A percentile compares a stretch with the other conserved stretches of the same genome.
Evolutionary conservation across 2,329 filamentous ascomycete genomes (phyloP).

Genomic region (Neonectria faginata): DNA sequence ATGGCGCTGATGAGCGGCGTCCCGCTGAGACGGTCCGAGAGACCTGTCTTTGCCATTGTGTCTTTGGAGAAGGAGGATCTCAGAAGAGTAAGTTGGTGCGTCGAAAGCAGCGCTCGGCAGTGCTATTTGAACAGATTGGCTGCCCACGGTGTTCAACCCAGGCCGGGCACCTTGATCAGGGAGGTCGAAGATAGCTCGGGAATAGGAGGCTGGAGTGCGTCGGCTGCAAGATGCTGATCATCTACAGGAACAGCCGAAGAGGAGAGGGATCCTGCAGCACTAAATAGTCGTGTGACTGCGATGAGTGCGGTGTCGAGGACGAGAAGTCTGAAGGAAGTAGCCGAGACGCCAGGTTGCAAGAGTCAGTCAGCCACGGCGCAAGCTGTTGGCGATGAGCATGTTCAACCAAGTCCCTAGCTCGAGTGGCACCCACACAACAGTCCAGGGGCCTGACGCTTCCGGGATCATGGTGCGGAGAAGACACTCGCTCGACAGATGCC

Average conservation of each 20-base stretch:
- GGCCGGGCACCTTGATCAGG: background rate
- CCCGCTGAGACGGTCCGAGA: conserved; percentile 38
- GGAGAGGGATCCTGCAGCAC: conserved; percentile 18
- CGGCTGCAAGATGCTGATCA: conserved; percentile 15
- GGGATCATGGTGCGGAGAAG: conserved; percentile 14
- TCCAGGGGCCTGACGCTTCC: conserved; percentile 1
- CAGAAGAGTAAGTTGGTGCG: background rate
- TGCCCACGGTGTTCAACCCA: background rate
- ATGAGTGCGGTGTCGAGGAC: background rate
- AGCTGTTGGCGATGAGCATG: background rate
- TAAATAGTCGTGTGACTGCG: conserved; percentile 21
- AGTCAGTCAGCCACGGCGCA: conserved; percentile 1
- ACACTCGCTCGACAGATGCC: background rate
- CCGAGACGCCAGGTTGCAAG: background rate
- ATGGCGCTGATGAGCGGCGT: conserved; percentile 40
- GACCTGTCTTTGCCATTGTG: conserved; percentile 25
- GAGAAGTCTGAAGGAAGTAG: background rate
- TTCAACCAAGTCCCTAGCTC: background rate
- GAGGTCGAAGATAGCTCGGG: background rate
- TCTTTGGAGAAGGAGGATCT: background rate
- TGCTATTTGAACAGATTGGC: background rate
- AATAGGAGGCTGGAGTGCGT: background rate
- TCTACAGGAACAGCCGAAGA: conserved; percentile 20
- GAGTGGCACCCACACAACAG: conserved; percentile 5
- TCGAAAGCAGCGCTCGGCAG: background rate